These are phyloP conservation scores for Mortierella sp. DNA, from an alignment of 371 early-diverging fungal genomes.

Conservation along the genomic window DNA sequence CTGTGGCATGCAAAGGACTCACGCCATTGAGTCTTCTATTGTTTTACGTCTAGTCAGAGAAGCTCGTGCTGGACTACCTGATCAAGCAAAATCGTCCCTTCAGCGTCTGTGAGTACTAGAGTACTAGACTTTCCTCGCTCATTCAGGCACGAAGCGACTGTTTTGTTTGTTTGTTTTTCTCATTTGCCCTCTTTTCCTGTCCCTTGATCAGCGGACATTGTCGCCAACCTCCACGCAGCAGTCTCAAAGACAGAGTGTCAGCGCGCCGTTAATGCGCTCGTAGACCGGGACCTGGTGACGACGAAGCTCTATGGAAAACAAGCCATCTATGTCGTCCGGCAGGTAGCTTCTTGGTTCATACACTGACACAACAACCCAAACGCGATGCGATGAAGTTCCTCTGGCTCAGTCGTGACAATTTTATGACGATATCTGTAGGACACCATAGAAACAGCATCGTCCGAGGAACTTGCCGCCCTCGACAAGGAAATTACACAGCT, in stretches of 20 bases:
- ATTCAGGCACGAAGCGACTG: too few relatives aligned
- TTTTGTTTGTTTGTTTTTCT: not conserved
- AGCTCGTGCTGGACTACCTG: constrained; percentile 44
- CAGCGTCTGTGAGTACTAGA: constrained; percentile 39
- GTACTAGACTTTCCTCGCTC: too few relatives aligned
- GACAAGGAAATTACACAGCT: constrained; percentile 23
- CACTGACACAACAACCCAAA: too few relatives aligned
- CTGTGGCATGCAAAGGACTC: too few relatives aligned
- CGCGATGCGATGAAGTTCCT: not conserved
- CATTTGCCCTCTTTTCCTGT: not conserved
- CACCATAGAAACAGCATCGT: constrained; percentile 27
- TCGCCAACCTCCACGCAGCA: constrained; percentile 34
- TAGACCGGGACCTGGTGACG: constrained; percentile 31
- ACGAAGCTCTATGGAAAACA: constrained; percentile 50
- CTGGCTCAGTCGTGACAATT: too few relatives aligned
- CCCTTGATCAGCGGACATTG: constrained; percentile 28
- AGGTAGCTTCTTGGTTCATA: constrained; percentile 5
- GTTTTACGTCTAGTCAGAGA: constrained; percentile 22
- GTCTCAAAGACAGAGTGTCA: constrained; percentile 44
- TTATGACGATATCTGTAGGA: not conserved
- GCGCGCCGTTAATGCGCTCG: constrained; percentile 26
- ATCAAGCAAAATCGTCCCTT: constrained; percentile 48
- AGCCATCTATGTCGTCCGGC: constrained; percentile 41
- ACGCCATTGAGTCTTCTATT: too few relatives aligned
- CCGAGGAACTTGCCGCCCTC: constrained; percentile 28